Base-by-base conservation (phyloP, 495 filamentous ascomycete species). In the Aspergillus homomorphus region DNA sequence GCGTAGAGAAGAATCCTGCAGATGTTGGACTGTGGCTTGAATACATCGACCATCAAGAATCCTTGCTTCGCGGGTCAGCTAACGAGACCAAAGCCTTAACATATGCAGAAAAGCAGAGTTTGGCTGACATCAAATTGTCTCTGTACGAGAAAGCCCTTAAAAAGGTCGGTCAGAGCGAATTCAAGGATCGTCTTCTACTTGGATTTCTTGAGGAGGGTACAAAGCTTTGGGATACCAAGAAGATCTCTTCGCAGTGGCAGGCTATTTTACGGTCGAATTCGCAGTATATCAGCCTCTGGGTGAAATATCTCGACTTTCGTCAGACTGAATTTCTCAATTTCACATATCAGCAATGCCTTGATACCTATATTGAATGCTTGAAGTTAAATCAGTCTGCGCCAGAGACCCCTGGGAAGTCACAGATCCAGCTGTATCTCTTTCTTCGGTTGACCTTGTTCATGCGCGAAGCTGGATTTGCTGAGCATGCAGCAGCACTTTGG, bases 61-160 rank as follows among this genome's bases (percentile, higher is more conserved):
- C 54, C 22, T 72, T 92, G 45, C 72, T 93, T 15, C 63, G 52
- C 49, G 68, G 66, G 56, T n/a, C 64, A 63, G 62, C 68, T 59
- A 66, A 63, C 57, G 70, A 75, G 26, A 66, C 70, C 22, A 71
- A 71, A 44, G 66, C 75, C 20, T 68, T 82, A 10, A 87, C 83
- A 0, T 68, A 71, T 44, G 84, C 85, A 3, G 90, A 96, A 59
- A 73, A 69, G 22, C 79, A 76, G 54, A 87, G 85, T 53, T 80
- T 88, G 22, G 87, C 91, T 19, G 89, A 90, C 60, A 82, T 96
- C 38, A 92, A 88, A 59, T 60, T 96, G 2, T 87, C 86, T 0
- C 81, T 96, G n/a, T 91, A 91, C 62, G 84, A 90, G 51, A 85
- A 91, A 56, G 91, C 92, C 4, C 69, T 97, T 6, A 71, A 74